A percentile compares a stretch with the other conserved stretches of the same genome.
Evolutionary conservation across 768 basidiomycete genomes (phyloP).

Genomic region (Russula foetens): DNA sequence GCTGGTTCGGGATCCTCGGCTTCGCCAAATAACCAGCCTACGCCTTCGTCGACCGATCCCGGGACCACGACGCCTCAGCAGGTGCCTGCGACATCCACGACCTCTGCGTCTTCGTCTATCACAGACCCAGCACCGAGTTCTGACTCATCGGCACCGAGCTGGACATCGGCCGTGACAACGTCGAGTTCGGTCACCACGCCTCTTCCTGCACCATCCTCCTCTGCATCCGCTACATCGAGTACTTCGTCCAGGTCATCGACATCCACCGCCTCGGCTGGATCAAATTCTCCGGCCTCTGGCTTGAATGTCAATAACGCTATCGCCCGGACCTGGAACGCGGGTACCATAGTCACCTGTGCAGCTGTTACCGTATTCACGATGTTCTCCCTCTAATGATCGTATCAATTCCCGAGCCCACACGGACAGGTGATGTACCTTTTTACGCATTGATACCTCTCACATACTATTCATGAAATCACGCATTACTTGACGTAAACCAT

Average conservation of each 20-base stretch:
- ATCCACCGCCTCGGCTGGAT: not conserved
- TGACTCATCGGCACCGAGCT: not conserved
- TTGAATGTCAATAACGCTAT: not conserved
- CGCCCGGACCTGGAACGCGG: not conserved
- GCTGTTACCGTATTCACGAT: not conserved
- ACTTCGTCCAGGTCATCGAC: not conserved
- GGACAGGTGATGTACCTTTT: not conserved
- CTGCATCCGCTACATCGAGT: not conserved
- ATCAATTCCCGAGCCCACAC: not conserved
- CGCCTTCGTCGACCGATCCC: not conserved
- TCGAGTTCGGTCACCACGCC: not conserved
- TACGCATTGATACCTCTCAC: not conserved
- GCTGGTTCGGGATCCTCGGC: not conserved
- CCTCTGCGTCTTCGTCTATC: not conserved
- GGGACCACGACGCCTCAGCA: not conserved
- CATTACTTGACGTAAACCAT: not conserved
- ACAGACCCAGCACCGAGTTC: not conserved
- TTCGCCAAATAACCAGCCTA: not conserved
- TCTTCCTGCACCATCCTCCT: not conserved
- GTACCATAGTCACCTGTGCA: not conserved
- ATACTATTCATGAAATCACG: not conserved
- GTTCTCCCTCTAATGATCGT: not conserved
- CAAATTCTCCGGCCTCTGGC: not conserved
- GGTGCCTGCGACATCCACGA: not conserved
- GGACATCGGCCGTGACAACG: too few species aligned